phyloP scores from a whole-genome alignment of 1,284 basidiomycete genomes.

The Dichomitus squalens region DNA sequence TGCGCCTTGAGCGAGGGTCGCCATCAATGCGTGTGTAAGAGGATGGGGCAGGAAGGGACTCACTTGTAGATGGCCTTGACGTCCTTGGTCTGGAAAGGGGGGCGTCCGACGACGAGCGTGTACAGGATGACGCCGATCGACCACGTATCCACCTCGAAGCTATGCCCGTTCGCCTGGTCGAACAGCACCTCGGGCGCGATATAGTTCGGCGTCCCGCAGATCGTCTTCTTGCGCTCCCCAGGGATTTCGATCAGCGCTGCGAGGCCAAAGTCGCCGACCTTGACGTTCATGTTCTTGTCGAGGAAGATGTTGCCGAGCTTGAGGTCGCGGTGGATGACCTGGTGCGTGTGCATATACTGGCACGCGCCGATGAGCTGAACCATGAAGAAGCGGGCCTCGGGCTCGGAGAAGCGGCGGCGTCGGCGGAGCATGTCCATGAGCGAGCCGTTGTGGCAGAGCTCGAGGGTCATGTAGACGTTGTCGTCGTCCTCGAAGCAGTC shows the following conservation, averaged over 20 bases:
- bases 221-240: conserved; percentile 97
- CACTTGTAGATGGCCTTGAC: conserved; percentile 94
- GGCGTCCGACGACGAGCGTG: conserved; percentile 90
- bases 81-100: conserved; percentile 97
- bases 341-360: conserved; percentile 95
- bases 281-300: conserved; percentile 91
- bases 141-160: conserved; percentile 99
- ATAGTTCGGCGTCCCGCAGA: conserved; percentile 98
- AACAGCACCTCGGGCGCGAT: conserved; percentile 98
- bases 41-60: conserved; percentile 29
- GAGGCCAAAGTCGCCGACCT: conserved; percentile 97
- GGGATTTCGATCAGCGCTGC: conserved; percentile 96
- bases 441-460: conserved; percentile 88
- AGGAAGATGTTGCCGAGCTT: conserved; percentile 97
- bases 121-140: conserved; percentile 97
- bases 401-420: conserved; percentile 88
- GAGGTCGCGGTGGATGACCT: conserved; percentile 95
- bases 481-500: conserved; percentile 96
- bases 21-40: neutral
- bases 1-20: conserved; percentile 59
- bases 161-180: conserved; percentile 94
- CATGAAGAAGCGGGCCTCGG: conserved; percentile 91
- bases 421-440: conserved; percentile 91
- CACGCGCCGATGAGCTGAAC: conserved; percentile 95
- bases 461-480: conserved; percentile 97